Evolutionary conservation across 2,329 filamentous ascomycete genomes (phyloP), one percentile per base, ranked within the genome.

Genomic region (Pseudogymnoascus sp.): DNA sequence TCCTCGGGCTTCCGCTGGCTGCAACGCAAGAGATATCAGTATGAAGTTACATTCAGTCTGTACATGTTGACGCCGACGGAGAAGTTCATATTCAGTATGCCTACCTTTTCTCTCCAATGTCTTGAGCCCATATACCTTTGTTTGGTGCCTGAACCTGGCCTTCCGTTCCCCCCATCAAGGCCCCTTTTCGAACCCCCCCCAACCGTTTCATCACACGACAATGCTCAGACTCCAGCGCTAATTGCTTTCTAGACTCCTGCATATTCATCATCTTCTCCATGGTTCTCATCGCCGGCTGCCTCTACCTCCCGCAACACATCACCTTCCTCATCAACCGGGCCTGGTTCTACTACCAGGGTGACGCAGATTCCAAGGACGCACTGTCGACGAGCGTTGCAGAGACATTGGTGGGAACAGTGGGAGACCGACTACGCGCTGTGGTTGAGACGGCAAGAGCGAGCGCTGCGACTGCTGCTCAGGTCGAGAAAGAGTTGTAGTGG

Each of bases 41-140:
- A 96, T 73, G 91, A 99, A 80, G 93, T 97, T 75, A 97, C 93
- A 11, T 95, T 96, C 77, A 89, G 90, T 65, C 84, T 97, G 26
- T 97, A 99, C 82, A 97, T 99, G 90, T 88, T 97, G 71, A 97
- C 93, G 38, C 89, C 92, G 1, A 92, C 89, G 61, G 95, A 99
- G 81, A 96, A 96, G 76, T 93, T 96, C 77, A 88, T 96, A 71
- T 96, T 97, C 78, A 97, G 95, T 97, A 83, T 64, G 91, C 77
- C 5, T 11, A 19, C 10, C 26, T n/a, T 2, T 33, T 56, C 44
- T 24, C 60, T 47, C 62, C 16, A 31, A 26, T 61, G 4, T 56
- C n/a, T 4, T 6, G 26, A 33, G 50, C 26, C 50, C 50, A 56
- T 19, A 33, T 33, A 6, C 16, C 4, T 3, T 7, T n/a, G 50